Percentiles rank a stretch among this genome's conserved stretches.
Evolutionary conservation across 257 asterid genomes (phyloP).

Genomic region (Solanum bulbocastanum): DNA sequence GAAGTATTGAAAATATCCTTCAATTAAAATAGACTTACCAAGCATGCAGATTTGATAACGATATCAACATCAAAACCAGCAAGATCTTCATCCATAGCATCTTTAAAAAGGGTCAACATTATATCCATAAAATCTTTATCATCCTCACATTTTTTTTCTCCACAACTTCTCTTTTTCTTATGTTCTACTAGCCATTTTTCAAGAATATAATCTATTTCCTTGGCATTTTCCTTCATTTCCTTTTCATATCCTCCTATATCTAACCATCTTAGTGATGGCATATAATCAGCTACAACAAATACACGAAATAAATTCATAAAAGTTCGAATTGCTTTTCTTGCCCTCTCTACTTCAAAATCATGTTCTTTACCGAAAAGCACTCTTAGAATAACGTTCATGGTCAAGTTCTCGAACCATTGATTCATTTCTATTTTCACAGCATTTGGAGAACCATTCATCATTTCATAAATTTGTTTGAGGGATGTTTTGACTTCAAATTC

Average conservation of each 20-base stretch:
- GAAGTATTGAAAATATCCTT: no score
- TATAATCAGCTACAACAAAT: background rate
- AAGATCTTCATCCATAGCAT: background rate
- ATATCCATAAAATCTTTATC: slow-evolving; percentile 19
- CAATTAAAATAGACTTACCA: background rate
- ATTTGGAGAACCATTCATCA: background rate
- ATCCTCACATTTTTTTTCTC: background rate
- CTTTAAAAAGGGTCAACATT: background rate
- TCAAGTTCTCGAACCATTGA: slow-evolving; percentile 9
- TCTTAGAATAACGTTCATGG: background rate
- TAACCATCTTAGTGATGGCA: slow-evolving; percentile 18
- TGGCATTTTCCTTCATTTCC: slow-evolving; percentile 12
- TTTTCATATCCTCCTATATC: slow-evolving; percentile 23
- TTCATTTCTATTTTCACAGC: slow-evolving; percentile 4
- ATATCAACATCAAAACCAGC: background rate
- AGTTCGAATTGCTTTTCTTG: slow-evolving; percentile 7
- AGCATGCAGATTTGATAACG: background rate
- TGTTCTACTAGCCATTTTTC: slow-evolving; percentile 25
- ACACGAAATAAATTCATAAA: background rate
- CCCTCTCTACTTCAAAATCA: background rate
- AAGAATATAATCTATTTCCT: slow-evolving; percentile 12
- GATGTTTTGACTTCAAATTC: slow-evolving; percentile 3
- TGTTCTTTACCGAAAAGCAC: slow-evolving; percentile 15
- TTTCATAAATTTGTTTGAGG: background rate
- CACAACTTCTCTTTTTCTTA: background rate